Evolutionary conservation across 768 basidiomycete genomes (phyloP), one percentile per base, ranked within the genome.

Genomic region (Mycena indigotica): DNA sequence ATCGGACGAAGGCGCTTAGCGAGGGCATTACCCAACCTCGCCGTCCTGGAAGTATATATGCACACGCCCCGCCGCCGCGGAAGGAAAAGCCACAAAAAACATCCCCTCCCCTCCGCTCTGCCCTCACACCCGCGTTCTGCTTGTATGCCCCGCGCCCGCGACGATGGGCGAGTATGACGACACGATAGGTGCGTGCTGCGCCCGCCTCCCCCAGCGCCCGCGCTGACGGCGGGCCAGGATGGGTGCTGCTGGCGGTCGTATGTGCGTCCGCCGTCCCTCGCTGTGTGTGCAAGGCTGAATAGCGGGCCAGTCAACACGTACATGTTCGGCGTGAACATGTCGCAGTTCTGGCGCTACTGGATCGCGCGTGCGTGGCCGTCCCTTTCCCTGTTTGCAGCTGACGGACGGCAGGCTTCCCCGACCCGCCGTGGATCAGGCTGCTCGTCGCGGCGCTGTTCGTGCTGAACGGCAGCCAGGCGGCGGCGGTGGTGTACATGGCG

Each of bases 261-360:
- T 35, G 32, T 35, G 32, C 32, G 32, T 35, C 32, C n/a, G n/a
- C 10, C 32, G 32, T 35, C 32, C 17, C 17, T 35, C 10, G 10
- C 32, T 35, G 32, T 35, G 32, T 8, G 32, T 35, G 8, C 32
- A 8, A 17, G 17, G 32, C 17, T 35, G 8, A 17, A 35, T 17
- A 8, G 17, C 32, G 10, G 10, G 17, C 8, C 32, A 35, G 32
- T 35, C 32, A 35, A 35, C 32, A 35, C 32, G 32, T 35, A 35
- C 32, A 35, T 35, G 32, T 35, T 35, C 32, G 48, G 48, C 6
- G 25, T 57, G 19, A 30, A 50, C 28, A 30, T 32, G 28, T 44
- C 56, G 8, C 56, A 57, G n/a, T 57, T 57, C 40, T 57, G 30
- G 4, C 28, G 49, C 19, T 57, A 57, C 23, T 51, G 50, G 56